Base-by-base conservation (phyloP, 2,329 filamentous ascomycete species). In the Colletotrichum filicis region DNA sequence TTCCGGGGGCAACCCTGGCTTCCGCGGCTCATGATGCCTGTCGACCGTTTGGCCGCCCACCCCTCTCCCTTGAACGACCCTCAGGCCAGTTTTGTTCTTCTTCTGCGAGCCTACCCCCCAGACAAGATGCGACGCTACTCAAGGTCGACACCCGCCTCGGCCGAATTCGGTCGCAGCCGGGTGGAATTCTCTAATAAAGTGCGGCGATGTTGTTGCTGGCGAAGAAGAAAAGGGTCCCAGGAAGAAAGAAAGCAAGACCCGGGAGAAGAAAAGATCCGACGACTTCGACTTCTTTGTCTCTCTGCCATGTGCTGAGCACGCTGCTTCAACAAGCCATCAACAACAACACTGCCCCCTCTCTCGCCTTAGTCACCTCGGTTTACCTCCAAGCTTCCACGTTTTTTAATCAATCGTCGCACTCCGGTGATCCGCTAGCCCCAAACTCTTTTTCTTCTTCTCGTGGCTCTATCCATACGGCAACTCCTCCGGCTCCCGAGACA, bases 171-270 rank as follows among this genome's bases (percentile, higher is more conserved):
- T 71, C 55, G 53, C 35, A 59, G 59, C 58, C 64, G 60, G 37
- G 58, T 53, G 30, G 32, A 30, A 26, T 9, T 57, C 35, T 58
- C 32, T 42, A 32, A 35, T 28, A 30, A 61, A 66, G 49, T 53
- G 32, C 35, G 57, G n/a, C 22, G 28, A 28, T 26, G 57, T 24
- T 46, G 35, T 32, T 71, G 37, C 26, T 58, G 37, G 30, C 57
- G 62, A 73, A 71, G 69, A 72, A 64, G 71, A 66, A 63, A 49
- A 66, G 32, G 12, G 14, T 57, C 9, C n/a, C n/a, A 26, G 56
- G 46, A 35, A 60, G 35, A 26, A 53, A 37, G 49, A 24, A 49
- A 52, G 60, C 16, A 30, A 49, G 7, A 57, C 19, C 42, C 42
- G 42, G 46, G 8, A n/a, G 24, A 46, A 28, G 24, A 64, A 30